phyloP scores from a whole-genome alignment of 345 rosid species.

The Lepidium sativum region DNA sequence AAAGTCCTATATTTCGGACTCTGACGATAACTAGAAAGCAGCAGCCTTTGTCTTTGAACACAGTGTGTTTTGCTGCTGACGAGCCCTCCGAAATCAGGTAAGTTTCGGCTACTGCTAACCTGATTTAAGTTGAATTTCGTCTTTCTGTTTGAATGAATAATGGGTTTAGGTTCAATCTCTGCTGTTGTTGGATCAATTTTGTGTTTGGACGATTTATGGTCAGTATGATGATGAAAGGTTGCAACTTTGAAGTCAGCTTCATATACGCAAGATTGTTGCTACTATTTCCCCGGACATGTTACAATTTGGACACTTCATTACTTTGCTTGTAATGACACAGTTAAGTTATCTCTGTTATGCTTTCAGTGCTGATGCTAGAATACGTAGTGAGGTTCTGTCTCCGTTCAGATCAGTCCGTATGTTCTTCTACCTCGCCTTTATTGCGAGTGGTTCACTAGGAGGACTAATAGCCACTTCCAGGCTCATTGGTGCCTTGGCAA shows the following conservation, averaged over 20 bases:
- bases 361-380: slow-evolving; percentile 68
- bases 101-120: neutral
- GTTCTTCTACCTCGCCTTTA: slow-evolving; percentile 89
- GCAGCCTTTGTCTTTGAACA: slow-evolving; percentile 7
- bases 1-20: neutral
- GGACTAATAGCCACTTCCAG: slow-evolving; percentile 73
- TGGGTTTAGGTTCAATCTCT: neutral
- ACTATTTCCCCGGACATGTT: neutral
- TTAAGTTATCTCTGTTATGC: slow-evolving; percentile 14
- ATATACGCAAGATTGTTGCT: neutral
- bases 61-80: slow-evolving; percentile 47
- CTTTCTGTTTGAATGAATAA: neutral
- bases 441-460: slow-evolving; percentile 74
- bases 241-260: neutral
- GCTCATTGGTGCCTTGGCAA: slow-evolving; percentile 63
- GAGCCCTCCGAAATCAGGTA: slow-evolving; percentile 63
- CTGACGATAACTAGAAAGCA: slow-evolving; percentile 4
- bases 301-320: neutral
- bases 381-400: slow-evolving; percentile 83
- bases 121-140: neutral
- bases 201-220: neutral
- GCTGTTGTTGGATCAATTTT: neutral
- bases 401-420: slow-evolving; percentile 90
- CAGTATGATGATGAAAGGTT: slow-evolving; percentile 4
- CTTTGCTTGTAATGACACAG: neutral